phyloP scores from a whole-genome alignment of 768 basidiomycete species.

The Lactifluus echinatus region DNA sequence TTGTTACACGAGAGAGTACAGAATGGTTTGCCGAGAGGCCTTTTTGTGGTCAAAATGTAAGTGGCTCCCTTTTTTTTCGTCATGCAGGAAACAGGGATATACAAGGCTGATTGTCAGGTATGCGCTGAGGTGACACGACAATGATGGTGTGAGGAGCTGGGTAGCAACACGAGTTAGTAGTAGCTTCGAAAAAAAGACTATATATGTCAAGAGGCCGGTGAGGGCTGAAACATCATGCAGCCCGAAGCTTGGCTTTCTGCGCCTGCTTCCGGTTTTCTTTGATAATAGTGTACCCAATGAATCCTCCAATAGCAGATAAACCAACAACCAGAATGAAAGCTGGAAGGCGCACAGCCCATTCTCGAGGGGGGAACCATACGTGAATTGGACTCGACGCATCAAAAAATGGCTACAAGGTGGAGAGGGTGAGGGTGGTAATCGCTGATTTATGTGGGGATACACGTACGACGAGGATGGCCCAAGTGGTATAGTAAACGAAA shows the following conservation, averaged over 20 bases:
- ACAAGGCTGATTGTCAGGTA: slow-evolving; percentile 35
- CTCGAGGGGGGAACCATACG: slow-evolving; percentile 71
- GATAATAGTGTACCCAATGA: slow-evolving; percentile 68
- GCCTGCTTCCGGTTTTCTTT: slow-evolving; percentile 66
- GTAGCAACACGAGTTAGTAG: background rate
- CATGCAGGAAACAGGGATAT: background rate
- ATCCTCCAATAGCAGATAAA: slow-evolving; percentile 67
- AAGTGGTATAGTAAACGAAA: slow-evolving; percentile 86
- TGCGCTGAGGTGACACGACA: slow-evolving; percentile 38
- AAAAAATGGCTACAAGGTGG: slow-evolving; percentile 61
- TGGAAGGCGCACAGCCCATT: slow-evolving; percentile 89
- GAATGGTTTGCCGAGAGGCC: slow-evolving; percentile 68
- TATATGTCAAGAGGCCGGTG: background rate
- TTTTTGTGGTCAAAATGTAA: slow-evolving; percentile 85
- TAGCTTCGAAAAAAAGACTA: background rate
- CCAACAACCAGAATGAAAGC: slow-evolving; percentile 77
- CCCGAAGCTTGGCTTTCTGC: slow-evolving; percentile 50
- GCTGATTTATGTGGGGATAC: background rate
- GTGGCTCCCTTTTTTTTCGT: slow-evolving; percentile 22
- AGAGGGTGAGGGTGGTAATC: slow-evolving; percentile 5
- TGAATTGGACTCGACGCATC: slow-evolving; percentile 67
- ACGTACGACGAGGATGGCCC: slow-evolving; percentile 81
- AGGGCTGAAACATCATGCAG: slow-evolving; percentile 34
- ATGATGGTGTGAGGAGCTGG: background rate
- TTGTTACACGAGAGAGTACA: slow-evolving; percentile 73